phyloP scores from a whole-genome alignment of 1,284 basidiomycete species.

The Heimioporus punctisporus region DNA sequence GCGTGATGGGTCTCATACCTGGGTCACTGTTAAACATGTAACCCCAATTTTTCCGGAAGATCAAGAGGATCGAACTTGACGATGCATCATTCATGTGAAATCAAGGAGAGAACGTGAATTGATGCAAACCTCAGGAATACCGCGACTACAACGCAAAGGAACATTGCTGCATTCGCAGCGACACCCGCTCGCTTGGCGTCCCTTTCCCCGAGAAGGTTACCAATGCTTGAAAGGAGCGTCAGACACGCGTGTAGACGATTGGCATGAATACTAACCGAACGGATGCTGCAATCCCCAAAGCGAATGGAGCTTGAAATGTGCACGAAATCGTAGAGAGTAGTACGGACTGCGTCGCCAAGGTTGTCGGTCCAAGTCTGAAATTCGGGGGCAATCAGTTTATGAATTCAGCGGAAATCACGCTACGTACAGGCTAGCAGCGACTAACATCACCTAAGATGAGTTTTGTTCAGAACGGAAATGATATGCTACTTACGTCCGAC shows the following conservation, averaged over 20 bases:
- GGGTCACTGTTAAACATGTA: slow-evolving; percentile 87
- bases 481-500: slow-evolving; percentile 48
- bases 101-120: background rate
- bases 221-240: slow-evolving; percentile 50
- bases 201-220: slow-evolving; percentile 80
- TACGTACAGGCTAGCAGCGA: slow-evolving; percentile 61
- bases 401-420: background rate
- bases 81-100: slow-evolving; percentile 12
- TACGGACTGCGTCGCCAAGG: slow-evolving; percentile 75
- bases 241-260: background rate
- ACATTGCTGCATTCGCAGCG: slow-evolving; percentile 60
- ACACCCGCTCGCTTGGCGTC: slow-evolving; percentile 69
- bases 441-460: slow-evolving; percentile 27
- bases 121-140: slow-evolving; percentile 58
- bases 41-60: slow-evolving; percentile 77
- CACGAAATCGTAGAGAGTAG: slow-evolving; percentile 75
- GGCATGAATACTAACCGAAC: slow-evolving; percentile 60
- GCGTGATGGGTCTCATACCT: slow-evolving; percentile 37
- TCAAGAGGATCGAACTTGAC: slow-evolving; percentile 65
- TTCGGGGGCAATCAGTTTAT: background rate
- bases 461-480: background rate
- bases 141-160: slow-evolving; percentile 63
- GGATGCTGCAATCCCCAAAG: slow-evolving; percentile 80
- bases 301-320: slow-evolving; percentile 86
- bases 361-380: slow-evolving; percentile 54